Base-by-base conservation (phyloP, 2,329 filamentous ascomycete species). In the Cryphonectria radicalis region DNA sequence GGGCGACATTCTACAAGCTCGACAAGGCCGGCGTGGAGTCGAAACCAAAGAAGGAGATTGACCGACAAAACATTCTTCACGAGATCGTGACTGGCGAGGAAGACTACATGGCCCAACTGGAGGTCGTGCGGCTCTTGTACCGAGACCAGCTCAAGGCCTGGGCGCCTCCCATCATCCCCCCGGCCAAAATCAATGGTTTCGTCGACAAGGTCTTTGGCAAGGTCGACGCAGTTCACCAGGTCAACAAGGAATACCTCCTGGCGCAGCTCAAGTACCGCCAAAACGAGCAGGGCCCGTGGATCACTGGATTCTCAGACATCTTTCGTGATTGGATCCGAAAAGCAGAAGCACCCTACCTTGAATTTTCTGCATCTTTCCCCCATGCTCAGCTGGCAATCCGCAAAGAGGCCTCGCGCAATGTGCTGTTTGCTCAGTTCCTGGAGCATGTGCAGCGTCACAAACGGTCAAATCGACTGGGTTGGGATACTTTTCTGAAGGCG, bases 261-360 rank as follows among this genome's bases (percentile, higher is more conserved):
- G 92, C 95, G 1, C 95, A 98, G 80, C 88, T 99, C 76, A 98
- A 98, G 78, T 99, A 98, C 79, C 90, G 96, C 37, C 96, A 99
- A 80, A 93, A 96, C 77, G 96, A 98, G 79, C 95, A 99, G 82
- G 96, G 96, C 0, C 96, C 96, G 0, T 99, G 94, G 90, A 91
- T 99, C 71, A 86, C 89, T 17, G 96, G 96, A 3, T 98, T 98
- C 82, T 98, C 95, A 79, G 96, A 98, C 78, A 93, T 99, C 66
- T 98, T 99, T 85, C 88, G 96, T 71, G 96, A 99, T 82, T 99
- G 96, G 96, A 97, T 98, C 73, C 90, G 96, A 74, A 98, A 98
- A 81, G 96, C 96, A 43, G 94, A 92, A 80, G 85, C 88, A 2
- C 92, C 93, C 14, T 99, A 98, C 79, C 90, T 98, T 73, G 94